phyloP scores from a whole-genome alignment of 352 stramenopile genomes.

The Phytopythium cucurbitacearum region DNA sequence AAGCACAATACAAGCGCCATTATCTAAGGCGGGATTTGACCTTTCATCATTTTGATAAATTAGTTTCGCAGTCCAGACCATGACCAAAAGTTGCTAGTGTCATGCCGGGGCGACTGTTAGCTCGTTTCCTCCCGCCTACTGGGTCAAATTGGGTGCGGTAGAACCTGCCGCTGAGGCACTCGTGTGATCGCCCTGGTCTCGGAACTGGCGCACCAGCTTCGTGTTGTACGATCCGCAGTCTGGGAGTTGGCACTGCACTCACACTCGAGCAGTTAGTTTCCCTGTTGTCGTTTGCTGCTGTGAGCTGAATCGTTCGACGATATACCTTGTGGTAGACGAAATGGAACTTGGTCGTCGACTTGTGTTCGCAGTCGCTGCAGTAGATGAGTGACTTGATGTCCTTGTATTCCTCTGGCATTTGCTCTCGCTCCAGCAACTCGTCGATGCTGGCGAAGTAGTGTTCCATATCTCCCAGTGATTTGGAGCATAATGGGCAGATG shows the following conservation, averaged over 20 bases:
- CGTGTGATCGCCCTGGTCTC: slow-evolving; percentile 30
- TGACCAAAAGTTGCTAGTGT: not conserved
- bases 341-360: slow-evolving; percentile 80
- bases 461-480: slow-evolving; percentile 94
- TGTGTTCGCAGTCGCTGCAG: slow-evolving; percentile 84
- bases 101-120: not conserved
- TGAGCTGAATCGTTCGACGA: not conserved
- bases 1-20: not conserved
- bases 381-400: slow-evolving; percentile 75
- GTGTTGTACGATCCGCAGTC: slow-evolving; percentile 85
- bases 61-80: not conserved
- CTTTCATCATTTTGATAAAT: not conserved
- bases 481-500: slow-evolving; percentile 94
- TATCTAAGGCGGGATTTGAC: not conserved
- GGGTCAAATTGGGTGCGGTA: no score
- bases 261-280: not conserved
- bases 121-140: no score
- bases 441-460: slow-evolving; percentile 86
- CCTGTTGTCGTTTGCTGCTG: not conserved
- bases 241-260: slow-evolving; percentile 55
- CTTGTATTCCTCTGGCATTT: slow-evolving; percentile 76
- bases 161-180: slow-evolving; percentile 1
- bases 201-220: slow-evolving; percentile 77
- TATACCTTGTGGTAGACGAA: slow-evolving; percentile 86
- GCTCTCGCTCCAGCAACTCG: slow-evolving; percentile 72